Conservation (phyloP, 176 grass and related monocot species). For the Paspalum vaginatum region DNA sequence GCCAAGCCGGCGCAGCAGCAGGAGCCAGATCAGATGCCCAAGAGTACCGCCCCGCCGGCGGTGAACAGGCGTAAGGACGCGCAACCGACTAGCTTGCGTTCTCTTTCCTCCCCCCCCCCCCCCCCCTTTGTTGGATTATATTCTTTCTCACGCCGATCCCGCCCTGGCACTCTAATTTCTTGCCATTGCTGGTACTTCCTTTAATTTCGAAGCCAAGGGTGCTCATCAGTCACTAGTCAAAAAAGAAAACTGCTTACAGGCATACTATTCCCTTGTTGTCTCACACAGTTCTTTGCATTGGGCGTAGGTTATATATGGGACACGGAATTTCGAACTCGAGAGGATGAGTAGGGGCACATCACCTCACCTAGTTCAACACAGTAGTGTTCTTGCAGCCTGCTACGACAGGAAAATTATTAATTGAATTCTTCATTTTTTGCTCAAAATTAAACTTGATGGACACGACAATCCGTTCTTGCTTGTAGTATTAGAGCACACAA, state of each 20-base stretch:
- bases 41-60: constrained; percentile 57
- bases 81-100: no score
- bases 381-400: background rate
- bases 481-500: no score
- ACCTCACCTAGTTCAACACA: background rate
- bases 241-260: constrained; percentile 24
- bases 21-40: constrained; percentile 59
- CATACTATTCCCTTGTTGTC: background rate
- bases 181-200: background rate
- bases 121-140: background rate
- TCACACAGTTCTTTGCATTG: constrained; percentile 16
- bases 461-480: background rate
- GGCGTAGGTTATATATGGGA: background rate
- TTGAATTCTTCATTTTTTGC: background rate
- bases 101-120: background rate
- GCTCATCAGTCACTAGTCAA: background rate
- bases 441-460: constrained; percentile 1
- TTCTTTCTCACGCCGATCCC: background rate
- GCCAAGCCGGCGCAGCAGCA: constrained; percentile 52
- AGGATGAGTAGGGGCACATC: background rate
- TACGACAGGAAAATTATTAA: background rate
- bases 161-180: background rate
- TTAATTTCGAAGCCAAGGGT: background rate
- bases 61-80: constrained; percentile 81
- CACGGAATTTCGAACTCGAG: background rate